Conservation (phyloP, 768 basidiomycete species). For the Heimioporus sp. region DNA sequence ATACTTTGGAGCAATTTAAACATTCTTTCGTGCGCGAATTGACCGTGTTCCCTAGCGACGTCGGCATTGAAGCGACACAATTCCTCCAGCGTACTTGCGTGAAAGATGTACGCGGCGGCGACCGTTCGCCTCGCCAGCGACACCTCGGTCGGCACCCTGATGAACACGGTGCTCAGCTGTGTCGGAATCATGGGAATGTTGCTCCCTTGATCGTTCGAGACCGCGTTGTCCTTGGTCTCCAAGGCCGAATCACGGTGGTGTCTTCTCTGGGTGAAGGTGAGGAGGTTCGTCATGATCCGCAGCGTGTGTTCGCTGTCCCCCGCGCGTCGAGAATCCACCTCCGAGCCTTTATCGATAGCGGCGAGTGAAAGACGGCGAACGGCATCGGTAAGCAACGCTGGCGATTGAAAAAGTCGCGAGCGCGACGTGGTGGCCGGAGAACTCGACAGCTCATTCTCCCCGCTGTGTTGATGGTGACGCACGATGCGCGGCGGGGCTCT, state of each 20-base stretch:
- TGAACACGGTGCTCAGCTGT: conserved; percentile 57
- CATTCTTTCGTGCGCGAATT: conserved; percentile 69
- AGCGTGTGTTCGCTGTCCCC: conserved; percentile 58
- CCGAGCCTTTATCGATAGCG: conserved; percentile 51
- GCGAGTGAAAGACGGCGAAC: conserved; percentile 62
- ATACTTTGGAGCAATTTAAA: conserved; percentile 57
- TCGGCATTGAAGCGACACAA: conserved; percentile 60
- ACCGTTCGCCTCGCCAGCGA: conserved; percentile 50
- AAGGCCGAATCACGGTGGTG: conserved; percentile 39
- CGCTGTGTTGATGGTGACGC: conserved; percentile 41
- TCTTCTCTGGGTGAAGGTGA: conserved; percentile 54
- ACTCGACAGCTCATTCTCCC: conserved; percentile 44
- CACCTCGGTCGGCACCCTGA: conserved; percentile 51
- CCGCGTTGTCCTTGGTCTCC: conserved; percentile 36
- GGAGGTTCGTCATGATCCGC: conserved; percentile 76
- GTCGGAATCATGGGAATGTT: conserved; percentile 30
- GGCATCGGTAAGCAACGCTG: conserved; percentile 71
- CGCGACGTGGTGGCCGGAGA: conserved; percentile 37
- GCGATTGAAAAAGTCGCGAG: conserved; percentile 52
- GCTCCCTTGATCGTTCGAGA: conserved; percentile 12
- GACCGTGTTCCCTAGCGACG: conserved; percentile 55
- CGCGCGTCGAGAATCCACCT: conserved; percentile 41
- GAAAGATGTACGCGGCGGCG: conserved; percentile 62
- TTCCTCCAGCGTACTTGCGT: conserved; percentile 38
- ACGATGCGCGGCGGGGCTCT: conserved; percentile 71